Evolutionary conservation across 1,139 yeast genomes (phyloP), one percentile per base, ranked within the genome.

Genomic region (Debaryomyces sp.): DNA sequence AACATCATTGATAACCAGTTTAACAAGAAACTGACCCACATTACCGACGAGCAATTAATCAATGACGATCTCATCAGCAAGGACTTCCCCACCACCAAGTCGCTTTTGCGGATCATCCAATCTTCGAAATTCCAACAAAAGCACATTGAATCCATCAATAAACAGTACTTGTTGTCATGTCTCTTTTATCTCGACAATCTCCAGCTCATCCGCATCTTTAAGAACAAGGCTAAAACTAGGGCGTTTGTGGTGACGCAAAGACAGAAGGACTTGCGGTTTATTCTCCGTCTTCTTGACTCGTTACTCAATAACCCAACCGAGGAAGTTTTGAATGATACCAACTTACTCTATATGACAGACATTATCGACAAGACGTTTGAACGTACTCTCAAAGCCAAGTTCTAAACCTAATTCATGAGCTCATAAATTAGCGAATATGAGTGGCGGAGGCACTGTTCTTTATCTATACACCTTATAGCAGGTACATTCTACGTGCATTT

Each of bases 161-260:
- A 75, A 59, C 80, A 75, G 54, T 75, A 76, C 54, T 64, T 76
- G 49, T 63, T 76, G 40, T 67, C 75, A 46, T 72, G 74, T 50
- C 64, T 76, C 50, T 75, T 71, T 52, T 75, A 73, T 53, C 63
- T 75, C 53, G 61, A 71, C 54, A 66, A 74, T 51, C 63, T 75
- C 49, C 61, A 59, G 39, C 61, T 75, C 51, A 63, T 75, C 34
- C 59, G 62, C 43, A 73, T 76, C 29, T 68, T 71, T 55, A 75
- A 75, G 55, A 75, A 75, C 58, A 74, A 73, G 60, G 63, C 76
- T 12, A 72, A 71, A 51, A 75, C 78, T 4, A 66, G 67, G 48
- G 79, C 80, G 7, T 75, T 63, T 57, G 80, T 75, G 22, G 62
- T 66, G 45, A 63, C 73, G 30, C 55, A 56, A 48, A 66, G 68